These are phyloP conservation scores for Bonia amplexicaulis DNA, from an alignment of 176 grass and related monocot species.

Conservation along the genomic window DNA sequence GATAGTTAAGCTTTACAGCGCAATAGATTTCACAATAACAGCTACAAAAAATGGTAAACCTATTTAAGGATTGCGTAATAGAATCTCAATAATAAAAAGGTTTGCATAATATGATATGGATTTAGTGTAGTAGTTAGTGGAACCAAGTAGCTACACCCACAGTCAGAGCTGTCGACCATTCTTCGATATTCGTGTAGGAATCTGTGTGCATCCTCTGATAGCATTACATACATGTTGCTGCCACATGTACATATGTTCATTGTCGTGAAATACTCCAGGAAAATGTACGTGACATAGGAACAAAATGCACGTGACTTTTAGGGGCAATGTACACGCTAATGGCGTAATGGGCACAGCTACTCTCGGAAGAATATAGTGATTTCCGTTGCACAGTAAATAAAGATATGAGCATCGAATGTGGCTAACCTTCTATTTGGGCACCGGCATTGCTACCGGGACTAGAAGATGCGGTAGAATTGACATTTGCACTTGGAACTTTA, in stretches of 20 bases:
- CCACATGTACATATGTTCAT: background rate
- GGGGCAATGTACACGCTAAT: background rate
- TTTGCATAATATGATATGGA: background rate
- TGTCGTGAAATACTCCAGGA: background rate
- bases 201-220: background rate
- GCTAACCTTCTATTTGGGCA: constrained; percentile 67
- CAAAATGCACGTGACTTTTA: background rate
- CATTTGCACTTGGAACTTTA: constrained; percentile 45
- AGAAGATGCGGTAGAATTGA: constrained; percentile 33
- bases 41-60: background rate
- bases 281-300: background rate
- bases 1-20: background rate
- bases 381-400: background rate
- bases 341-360: background rate
- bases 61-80: background rate
- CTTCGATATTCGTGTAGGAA: background rate
- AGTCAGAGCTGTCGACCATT: background rate
- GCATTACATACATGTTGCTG: background rate
- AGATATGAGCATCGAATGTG: background rate
- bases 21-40: background rate
- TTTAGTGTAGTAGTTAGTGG: background rate
- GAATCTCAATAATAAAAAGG: background rate
- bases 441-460: constrained; percentile 41
- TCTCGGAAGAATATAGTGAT: background rate
- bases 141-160: background rate